These are phyloP conservation scores for Coemansia sp. DNA, from an alignment of 192 early-diverging fungal species.

Conservation along the genomic window DNA sequence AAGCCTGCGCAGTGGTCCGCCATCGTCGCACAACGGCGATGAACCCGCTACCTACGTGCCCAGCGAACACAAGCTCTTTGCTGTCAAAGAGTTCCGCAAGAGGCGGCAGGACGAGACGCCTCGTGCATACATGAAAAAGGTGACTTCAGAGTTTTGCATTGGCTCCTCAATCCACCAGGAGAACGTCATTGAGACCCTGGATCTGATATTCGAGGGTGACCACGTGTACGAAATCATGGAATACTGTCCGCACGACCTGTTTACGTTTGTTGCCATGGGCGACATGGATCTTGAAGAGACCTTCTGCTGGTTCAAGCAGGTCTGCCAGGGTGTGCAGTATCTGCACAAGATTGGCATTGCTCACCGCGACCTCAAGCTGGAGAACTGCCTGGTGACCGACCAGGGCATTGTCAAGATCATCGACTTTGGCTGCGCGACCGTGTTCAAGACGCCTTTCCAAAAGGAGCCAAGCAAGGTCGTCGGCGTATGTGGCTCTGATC, in stretches of 20 bases:
- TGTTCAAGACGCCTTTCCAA: slow-evolving; percentile 84
- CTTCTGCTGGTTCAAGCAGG: slow-evolving; percentile 85
- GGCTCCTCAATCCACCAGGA: slow-evolving; percentile 72
- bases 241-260: slow-evolving; percentile 89
- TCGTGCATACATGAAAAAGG: slow-evolving; percentile 77
- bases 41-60: slow-evolving; percentile 38
- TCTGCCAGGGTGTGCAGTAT: slow-evolving; percentile 80
- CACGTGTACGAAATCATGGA: slow-evolving; percentile 83
- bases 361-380: slow-evolving; percentile 90
- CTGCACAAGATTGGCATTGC: slow-evolving; percentile 89
- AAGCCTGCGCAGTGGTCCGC: slow-evolving; percentile 52
- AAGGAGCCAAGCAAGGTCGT: slow-evolving; percentile 59
- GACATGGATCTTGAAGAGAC: slow-evolving; percentile 75
- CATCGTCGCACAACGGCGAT: slow-evolving; percentile 41
- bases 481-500: slow-evolving; percentile 87
- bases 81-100: slow-evolving; percentile 80
- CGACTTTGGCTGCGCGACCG: slow-evolving; percentile 91
- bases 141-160: slow-evolving; percentile 82
- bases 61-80: slow-evolving; percentile 65
- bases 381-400: slow-evolving; percentile 80
- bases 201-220: slow-evolving; percentile 69
- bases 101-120: slow-evolving; percentile 65
- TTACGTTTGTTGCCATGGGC: slow-evolving; percentile 72
- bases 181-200: slow-evolving; percentile 76
- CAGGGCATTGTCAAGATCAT: slow-evolving; percentile 85